Percentiles rank a stretch among this genome's conserved stretches.
Conservation (phyloP, 2,329 filamentous ascomycete species). For the Fusarium torulosum region DNA sequence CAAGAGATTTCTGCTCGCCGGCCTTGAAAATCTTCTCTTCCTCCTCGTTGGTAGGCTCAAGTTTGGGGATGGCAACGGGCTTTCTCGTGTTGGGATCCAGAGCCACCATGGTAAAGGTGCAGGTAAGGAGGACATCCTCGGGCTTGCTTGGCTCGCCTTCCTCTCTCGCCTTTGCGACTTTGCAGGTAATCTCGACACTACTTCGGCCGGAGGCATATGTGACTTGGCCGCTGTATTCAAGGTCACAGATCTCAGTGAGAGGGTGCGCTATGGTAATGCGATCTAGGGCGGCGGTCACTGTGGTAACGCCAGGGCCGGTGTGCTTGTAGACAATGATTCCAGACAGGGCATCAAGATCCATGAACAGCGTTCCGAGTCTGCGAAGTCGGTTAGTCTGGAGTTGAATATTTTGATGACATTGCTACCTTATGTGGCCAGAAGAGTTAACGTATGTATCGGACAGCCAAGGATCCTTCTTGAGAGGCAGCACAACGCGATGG, state of each 20-base stretch:
- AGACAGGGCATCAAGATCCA: slow-evolving; percentile 83
- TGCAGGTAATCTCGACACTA: slow-evolving; percentile 79
- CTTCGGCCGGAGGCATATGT: slow-evolving; percentile 79
- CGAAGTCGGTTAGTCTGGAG: accelerated
- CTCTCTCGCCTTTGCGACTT: slow-evolving; percentile 75
- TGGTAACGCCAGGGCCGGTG: slow-evolving; percentile 67
- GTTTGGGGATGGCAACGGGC: slow-evolving; percentile 45
- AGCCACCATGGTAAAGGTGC: slow-evolving; percentile 53
- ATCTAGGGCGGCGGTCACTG: slow-evolving; percentile 64
- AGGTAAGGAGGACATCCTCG: slow-evolving; percentile 60
- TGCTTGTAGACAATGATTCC: slow-evolving; percentile 81
- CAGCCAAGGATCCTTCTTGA: slow-evolving; percentile 81
- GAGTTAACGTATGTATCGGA: slow-evolving; percentile 83
- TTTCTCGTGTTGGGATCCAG: slow-evolving; percentile 48
- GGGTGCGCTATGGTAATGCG: slow-evolving; percentile 73
- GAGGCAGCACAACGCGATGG: slow-evolving; percentile 63
- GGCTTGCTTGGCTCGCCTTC: slow-evolving; percentile 65
- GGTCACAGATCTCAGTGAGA: slow-evolving; percentile 81
- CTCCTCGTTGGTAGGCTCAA: slow-evolving; percentile 45
- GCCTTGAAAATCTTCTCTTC: slow-evolving; percentile 48
- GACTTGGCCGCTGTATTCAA: slow-evolving; percentile 73
- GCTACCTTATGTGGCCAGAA: slow-evolving; percentile 74
- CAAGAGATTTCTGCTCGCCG: slow-evolving; percentile 46
- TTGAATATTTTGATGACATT: neutral
- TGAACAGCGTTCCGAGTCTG: slow-evolving; percentile 76